Evolutionary conservation across 2,329 filamentous ascomycete genomes (phyloP).

Genomic region (Pseudogymnoascus sp.): DNA sequence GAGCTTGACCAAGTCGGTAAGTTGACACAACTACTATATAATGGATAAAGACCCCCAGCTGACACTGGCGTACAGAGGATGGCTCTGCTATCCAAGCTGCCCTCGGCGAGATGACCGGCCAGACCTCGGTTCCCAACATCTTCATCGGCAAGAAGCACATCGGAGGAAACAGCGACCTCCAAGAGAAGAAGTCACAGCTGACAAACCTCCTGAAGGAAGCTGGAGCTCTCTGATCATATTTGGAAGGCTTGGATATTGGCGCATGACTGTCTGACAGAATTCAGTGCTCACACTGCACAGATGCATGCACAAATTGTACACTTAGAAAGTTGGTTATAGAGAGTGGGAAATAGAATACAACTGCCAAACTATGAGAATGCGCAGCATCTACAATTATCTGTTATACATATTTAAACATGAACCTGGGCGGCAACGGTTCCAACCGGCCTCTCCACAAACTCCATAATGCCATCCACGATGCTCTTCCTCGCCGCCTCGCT

Average conservation of each 20-base stretch:
- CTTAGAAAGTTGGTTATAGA: slow-evolving; percentile 2
- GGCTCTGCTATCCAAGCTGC: slow-evolving; percentile 76
- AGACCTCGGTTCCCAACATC: slow-evolving; percentile 91
- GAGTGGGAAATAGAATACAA: slow-evolving; percentile 9
- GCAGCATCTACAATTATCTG: not conserved
- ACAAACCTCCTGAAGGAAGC: slow-evolving; percentile 56
- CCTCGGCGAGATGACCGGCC: slow-evolving; percentile 69
- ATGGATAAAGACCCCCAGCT: not conserved
- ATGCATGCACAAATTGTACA: not conserved
- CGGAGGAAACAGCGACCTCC: slow-evolving; percentile 88
- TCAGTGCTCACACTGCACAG: not conserved
- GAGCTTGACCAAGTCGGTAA: slow-evolving; percentile 81
- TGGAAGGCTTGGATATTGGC: not conserved
- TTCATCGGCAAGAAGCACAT: slow-evolving; percentile 89
- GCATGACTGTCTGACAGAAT: not conserved
- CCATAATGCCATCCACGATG: slow-evolving; percentile 81
- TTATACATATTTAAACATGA: slow-evolving; percentile 16
- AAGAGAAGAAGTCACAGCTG: slow-evolving; percentile 59
- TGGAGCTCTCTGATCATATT: slow-evolving; percentile 46
- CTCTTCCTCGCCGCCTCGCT: slow-evolving; percentile 74
- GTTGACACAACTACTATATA: slow-evolving; percentile 30
- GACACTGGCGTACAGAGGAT: slow-evolving; percentile 51
- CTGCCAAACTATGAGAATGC: slow-evolving; percentile 1
- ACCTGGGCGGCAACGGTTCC: slow-evolving; percentile 82
- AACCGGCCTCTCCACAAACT: slow-evolving; percentile 78